Percentiles rank a stretch among this genome's conserved stretches.
Evolutionary conservation across 148 eudicot genomes (phyloP).

Genomic region (Linanthus parryae): DNA sequence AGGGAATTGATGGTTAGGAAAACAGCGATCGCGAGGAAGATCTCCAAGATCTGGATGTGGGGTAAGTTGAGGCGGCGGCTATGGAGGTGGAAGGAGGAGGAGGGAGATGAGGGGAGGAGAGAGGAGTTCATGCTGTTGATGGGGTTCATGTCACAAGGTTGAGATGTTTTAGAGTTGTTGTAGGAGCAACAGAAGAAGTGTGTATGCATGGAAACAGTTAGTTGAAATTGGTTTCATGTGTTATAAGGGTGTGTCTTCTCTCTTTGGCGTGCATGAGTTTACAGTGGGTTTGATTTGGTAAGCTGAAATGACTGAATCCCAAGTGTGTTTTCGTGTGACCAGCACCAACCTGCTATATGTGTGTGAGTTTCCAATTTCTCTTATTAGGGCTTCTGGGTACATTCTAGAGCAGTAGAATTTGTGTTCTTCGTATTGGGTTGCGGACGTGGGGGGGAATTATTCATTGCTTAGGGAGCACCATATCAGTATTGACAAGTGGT

Average conservation of each 20-base stretch:
- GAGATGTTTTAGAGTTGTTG: constrained; percentile 17
- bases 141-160: constrained; percentile 26
- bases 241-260: constrained; percentile 29
- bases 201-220: constrained; percentile 24
- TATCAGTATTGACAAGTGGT: too few relatives aligned
- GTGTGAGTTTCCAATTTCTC: neutral
- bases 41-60: constrained; percentile 45
- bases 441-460: too few relatives aligned
- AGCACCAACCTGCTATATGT: neutral
- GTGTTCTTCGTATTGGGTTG: too few relatives aligned
- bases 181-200: too few relatives aligned
- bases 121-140: constrained; percentile 6
- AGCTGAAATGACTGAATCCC: constrained; percentile 31
- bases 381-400: neutral
- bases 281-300: constrained; percentile 54
- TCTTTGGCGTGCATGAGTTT: constrained; percentile 38
- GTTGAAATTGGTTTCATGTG: constrained; percentile 32
- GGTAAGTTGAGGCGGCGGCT: constrained; percentile 12
- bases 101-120: constrained; percentile 16
- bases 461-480: too few relatives aligned
- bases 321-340: neutral
- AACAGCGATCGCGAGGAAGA: constrained; percentile 43
- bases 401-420: too few relatives aligned
- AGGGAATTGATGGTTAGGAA: constrained; percentile 49
- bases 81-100: constrained; percentile 2